phyloP scores from a whole-genome alignment of 78 protist genomes.

The Dictyostelium firmibasis region DNA sequence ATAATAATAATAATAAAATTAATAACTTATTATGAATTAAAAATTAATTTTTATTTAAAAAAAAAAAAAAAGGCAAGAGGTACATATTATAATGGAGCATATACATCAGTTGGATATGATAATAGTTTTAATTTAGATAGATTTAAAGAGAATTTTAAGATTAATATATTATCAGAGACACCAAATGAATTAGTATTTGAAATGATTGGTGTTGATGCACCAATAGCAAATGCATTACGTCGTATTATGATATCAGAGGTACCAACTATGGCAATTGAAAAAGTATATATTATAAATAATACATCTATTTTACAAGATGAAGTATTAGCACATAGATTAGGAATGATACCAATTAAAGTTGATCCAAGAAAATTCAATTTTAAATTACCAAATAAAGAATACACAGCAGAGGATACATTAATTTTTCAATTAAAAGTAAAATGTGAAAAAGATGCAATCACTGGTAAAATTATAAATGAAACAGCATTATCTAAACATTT shows the following conservation, averaged over 20 bases:
- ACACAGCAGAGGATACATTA: slow-evolving; percentile 82
- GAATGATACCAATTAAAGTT: slow-evolving; percentile 91
- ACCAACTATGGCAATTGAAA: slow-evolving; percentile 97
- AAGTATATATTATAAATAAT: slow-evolving; percentile 89
- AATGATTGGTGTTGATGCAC: slow-evolving; percentile 90
- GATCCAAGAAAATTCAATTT: slow-evolving; percentile 87
- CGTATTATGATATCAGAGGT: slow-evolving; percentile 92
- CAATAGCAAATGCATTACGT: slow-evolving; percentile 96
- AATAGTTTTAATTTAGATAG: slow-evolving; percentile 81
- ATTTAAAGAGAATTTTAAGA: slow-evolving; percentile 75
- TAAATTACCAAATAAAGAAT: slow-evolving; percentile 67
- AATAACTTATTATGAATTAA: too few species aligned
- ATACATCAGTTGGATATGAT: slow-evolving; percentile 79
- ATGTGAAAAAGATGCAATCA: slow-evolving; percentile 47
- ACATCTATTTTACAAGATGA: slow-evolving; percentile 96
- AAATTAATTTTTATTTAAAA: too few species aligned
- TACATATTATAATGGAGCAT: slow-evolving; percentile 75
- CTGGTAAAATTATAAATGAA: slow-evolving; percentile 52
- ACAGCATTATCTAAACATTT: slow-evolving; percentile 70
- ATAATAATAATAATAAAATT: too few species aligned
- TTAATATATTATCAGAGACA: slow-evolving; percentile 60
- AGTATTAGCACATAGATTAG: slow-evolving; percentile 91
- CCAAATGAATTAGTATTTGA: slow-evolving; percentile 87
- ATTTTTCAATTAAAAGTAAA: slow-evolving; percentile 74
- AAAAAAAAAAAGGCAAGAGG: slow-evolving; percentile 70